These are phyloP conservation scores for Musa schizocarpa DNA, from an alignment of 176 grass and related monocot genomes.

Conservation along the genomic window DNA sequence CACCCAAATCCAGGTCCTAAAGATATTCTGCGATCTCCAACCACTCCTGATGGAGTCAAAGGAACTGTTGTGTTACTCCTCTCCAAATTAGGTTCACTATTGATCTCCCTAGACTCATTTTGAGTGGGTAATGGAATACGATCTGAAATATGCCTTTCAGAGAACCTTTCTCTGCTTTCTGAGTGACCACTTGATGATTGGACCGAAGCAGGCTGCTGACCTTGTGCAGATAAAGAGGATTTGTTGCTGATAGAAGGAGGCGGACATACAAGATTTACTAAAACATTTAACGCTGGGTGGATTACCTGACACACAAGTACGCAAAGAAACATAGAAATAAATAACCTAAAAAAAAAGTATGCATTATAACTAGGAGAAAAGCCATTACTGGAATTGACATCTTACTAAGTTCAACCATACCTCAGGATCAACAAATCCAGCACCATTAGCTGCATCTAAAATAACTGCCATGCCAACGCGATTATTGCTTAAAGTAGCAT, in stretches of 20 bases:
- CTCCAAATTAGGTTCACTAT: conserved; percentile 30
- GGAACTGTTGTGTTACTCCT: conserved; percentile 25
- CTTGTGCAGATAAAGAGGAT: conserved; percentile 30
- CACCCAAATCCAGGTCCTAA: conserved; percentile 78
- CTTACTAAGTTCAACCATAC: conserved; percentile 12
- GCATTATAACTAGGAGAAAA: too few relatives aligned
- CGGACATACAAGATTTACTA: conserved; percentile 96
- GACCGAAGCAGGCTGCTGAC: conserved; percentile 47
- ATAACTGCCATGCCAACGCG: conserved; percentile 75
- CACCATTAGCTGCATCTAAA: conserved; percentile 69
- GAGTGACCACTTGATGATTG: conserved; percentile 34
- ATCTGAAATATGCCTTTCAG: conserved; percentile 44
- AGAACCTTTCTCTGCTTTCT: conserved; percentile 52
- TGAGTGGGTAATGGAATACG: conserved; percentile 25
- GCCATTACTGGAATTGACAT: too few relatives aligned
- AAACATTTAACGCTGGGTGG: conserved; percentile 80
- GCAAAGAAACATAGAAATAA: too few relatives aligned
- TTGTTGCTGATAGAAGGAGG: conserved; percentile 97
- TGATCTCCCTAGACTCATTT: conserved; percentile 38
- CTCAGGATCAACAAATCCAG: conserved; percentile 86
- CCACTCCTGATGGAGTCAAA: conserved; percentile 43
- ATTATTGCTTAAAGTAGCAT: conserved; percentile 77
- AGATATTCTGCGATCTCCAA: conserved; percentile 78
- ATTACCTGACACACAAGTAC: conserved; percentile 49
- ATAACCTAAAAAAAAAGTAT: too few relatives aligned